phyloP scores from a whole-genome alignment of 2,329 filamentous ascomycete genomes.

The Fusarium annulatum region DNA sequence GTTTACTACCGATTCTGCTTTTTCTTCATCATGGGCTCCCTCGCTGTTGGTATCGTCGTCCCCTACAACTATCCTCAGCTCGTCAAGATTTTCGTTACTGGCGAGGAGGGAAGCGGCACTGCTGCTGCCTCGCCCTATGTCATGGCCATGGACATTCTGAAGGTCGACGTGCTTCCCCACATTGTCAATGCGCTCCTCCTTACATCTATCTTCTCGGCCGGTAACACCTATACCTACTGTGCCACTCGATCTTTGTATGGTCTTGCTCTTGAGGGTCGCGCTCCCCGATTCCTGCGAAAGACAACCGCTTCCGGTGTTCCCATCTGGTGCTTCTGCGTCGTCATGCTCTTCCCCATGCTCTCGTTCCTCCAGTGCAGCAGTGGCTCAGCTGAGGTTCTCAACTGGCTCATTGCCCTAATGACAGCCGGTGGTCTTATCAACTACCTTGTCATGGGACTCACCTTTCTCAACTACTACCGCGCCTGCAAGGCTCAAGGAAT shows the following conservation, averaged over 20 bases:
- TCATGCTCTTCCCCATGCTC: constrained; percentile 64
- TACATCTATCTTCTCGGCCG: constrained; percentile 58
- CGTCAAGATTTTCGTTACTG: constrained; percentile 57
- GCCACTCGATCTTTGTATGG: constrained; percentile 62
- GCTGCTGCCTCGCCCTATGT: constrained; percentile 72
- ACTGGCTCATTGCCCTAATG: constrained; percentile 66
- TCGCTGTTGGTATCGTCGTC: constrained; percentile 74
- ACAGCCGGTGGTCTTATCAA: constrained; percentile 70
- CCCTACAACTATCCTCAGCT: constrained; percentile 71
- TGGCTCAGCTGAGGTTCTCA: constrained; percentile 61
- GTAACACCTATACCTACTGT: constrained; percentile 64
- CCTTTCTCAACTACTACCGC: constrained; percentile 60
- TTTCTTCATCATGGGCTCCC: constrained; percentile 77
- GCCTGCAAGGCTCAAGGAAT: constrained; percentile 65
- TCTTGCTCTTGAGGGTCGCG: constrained; percentile 62
- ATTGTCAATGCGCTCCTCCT: constrained; percentile 66
- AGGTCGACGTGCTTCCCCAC: constrained; percentile 64
- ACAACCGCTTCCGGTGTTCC: constrained; percentile 71
- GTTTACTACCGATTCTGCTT: constrained; percentile 77
- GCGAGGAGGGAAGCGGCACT: constrained; percentile 52
- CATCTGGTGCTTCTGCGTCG: constrained; percentile 65
- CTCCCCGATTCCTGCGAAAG: constrained; percentile 64
- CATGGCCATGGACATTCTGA: constrained; percentile 68
- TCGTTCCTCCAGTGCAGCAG: constrained; percentile 64
- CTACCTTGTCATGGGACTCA: constrained; percentile 65